Evolutionary conservation across 1,284 basidiomycete species (phyloP), one percentile per base, ranked within the genome.

Genomic region (Ceratobasidium sp.): DNA sequence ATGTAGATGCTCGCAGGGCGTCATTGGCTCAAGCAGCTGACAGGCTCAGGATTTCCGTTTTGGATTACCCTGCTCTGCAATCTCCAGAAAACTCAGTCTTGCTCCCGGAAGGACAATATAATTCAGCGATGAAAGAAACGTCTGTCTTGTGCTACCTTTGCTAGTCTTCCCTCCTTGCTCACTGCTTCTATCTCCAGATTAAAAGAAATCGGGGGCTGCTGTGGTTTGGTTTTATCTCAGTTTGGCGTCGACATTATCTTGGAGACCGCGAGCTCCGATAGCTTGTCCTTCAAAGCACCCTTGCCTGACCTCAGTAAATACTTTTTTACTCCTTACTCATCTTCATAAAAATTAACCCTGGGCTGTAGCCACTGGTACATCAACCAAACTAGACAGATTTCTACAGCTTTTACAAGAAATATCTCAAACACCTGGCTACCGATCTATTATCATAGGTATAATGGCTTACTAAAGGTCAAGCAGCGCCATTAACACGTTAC

Each of bases 381-480:
- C 66, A 2, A 9, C 54, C 8, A 70, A 70, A 38, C 32, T 70
- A 30, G 54, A 70, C 18, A 49, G 28, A 11, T 35, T 70, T 16
- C 16, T 58, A 41, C 38, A 70, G 9, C 57, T 57, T 21, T 6
- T 70, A 4, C 52, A 49, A 49, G 32, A 4, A 21, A 52, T 28
- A 44, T 70, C 66, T 30, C 41, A 57, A 23, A 28, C n/a, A 58
- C 54, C 38, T 11, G 14, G 57, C 21, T 70, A 57, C 23, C 38
- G 43, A 35, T 57, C 52, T 55, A 55, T 70, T 26, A 43, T 70
- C 13, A 70, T 70, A 32, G 66, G 66, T 70, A 70, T 21, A 43
- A 13, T 11, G 28, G n/a, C 41, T 32, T 58, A 38, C 16, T 9
- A 58, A 38, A 38, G 6, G 35, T 11, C 11, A 38, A 11, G 35